Base-by-base conservation (phyloP, 2,329 filamentous ascomycete genomes). In the Didymella lethalis region DNA sequence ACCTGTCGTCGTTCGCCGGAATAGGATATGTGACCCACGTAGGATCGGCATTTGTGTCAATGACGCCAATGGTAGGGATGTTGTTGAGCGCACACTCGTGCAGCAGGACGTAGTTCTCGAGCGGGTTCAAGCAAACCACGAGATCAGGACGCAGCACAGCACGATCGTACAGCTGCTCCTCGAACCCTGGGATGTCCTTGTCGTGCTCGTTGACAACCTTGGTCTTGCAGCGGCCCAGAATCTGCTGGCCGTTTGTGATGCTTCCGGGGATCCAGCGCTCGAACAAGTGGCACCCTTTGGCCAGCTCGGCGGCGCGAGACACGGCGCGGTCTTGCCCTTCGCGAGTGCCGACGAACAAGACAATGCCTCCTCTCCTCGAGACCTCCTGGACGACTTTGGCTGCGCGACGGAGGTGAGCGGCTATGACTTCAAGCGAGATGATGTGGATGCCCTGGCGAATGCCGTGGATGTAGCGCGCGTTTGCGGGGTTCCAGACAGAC, bases 11-110 rank as follows among this genome's bases (percentile, higher is more conserved):
- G 77, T 99, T 99, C 49, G 92, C 92, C 2, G 95, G 95, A 67
- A 99, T 97, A 14, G 91, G 91, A 75, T 99, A 99, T 4, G 95
- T 98, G 49, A 98, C 93, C 87, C 91, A 94, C 0, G 92, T 92
- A 0, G 95, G 92, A 78, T 98, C 91, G 2, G 88, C 89, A 77
- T 99, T 91, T 0, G 95, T 98, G 78, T 99, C 95, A 66, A 98
- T 90, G 57, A 99, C 84, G 46, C 94, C 95, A 71, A 99, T 95
- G 0, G 95, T 98, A 0, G 95, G 95, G 57, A 99, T 91, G 72
- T 90, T 91, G 75, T 92, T 90, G 57, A 93, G 76, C 0, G 90
- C 91, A 76, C 95, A 98, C 82, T 99, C 95, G 78, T 95, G 92
- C 72, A 99, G 82, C 75, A 97, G 76, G 7, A 93, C 88, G 72